These are phyloP conservation scores for Aspergillus candidus DNA, from an alignment of 2,329 filamentous ascomycete species.

Conservation along the genomic window DNA sequence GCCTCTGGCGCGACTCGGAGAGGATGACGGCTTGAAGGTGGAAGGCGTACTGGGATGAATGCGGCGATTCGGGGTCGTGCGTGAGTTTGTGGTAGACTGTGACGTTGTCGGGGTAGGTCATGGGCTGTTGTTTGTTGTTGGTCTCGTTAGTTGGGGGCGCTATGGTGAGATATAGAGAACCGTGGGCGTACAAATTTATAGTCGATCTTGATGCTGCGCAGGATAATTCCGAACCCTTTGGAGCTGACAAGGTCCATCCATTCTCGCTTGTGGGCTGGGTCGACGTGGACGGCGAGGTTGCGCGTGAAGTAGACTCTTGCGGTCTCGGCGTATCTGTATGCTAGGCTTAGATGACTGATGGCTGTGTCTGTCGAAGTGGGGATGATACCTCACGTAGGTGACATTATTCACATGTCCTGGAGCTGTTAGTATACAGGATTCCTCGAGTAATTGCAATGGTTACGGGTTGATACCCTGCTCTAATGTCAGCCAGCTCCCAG, in stretches of 20 bases:
- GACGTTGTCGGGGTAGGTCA: slow-evolving; percentile 75
- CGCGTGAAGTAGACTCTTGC: slow-evolving; percentile 71
- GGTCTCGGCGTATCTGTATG: slow-evolving; percentile 67
- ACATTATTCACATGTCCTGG: slow-evolving; percentile 81
- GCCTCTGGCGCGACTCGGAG: slow-evolving; percentile 66
- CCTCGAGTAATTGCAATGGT: not conserved
- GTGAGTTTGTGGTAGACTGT: slow-evolving; percentile 77
- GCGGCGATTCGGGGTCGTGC: slow-evolving; percentile 40
- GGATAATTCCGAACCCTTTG: slow-evolving; percentile 63
- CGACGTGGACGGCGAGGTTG: slow-evolving; percentile 60
- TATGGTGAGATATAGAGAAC: too few relatives aligned
- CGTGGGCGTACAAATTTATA: slow-evolving; percentile 71
- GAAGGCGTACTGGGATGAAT: slow-evolving; percentile 27
- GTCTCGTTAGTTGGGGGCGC: too few relatives aligned
- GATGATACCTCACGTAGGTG: slow-evolving; percentile 53
- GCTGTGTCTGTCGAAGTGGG: too few relatives aligned
- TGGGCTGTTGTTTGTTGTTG: slow-evolving; percentile 54
- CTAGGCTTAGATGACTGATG: too few relatives aligned
- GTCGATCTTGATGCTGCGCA: slow-evolving; percentile 72
- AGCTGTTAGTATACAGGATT: not conserved
- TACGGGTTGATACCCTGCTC: slow-evolving; percentile 20
- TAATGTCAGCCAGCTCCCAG: slow-evolving; percentile 2
- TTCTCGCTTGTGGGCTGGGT: slow-evolving; percentile 53
- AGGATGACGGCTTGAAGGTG: slow-evolving; percentile 58
- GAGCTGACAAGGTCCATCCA: slow-evolving; percentile 68